Base-by-base conservation (phyloP, 192 early-diverging fungal genomes). In the Backusella luteola region DNA sequence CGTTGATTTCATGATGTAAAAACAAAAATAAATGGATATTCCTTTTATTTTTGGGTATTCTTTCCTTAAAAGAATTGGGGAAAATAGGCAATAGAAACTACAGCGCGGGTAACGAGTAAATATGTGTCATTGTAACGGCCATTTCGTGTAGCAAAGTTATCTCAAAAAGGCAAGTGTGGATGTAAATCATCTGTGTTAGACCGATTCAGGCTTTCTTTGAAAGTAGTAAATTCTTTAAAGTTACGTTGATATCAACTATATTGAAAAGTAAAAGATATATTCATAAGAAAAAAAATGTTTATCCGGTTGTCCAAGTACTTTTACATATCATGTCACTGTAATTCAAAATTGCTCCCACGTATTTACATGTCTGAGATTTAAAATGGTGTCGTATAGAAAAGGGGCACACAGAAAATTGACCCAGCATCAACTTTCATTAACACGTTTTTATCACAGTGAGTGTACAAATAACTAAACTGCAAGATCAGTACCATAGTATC, bases 121-220 rank as follows among this genome's bases (percentile, higher is more conserved):
- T 63, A 63, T 63, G 56, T 63, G 26, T 63, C 56, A 63, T 63
- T 63, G 56, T 63, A 63, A 63, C 56, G n/a, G 56, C 23, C 56
- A 63, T 11, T 56, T 63, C 11, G 56, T 3, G 56, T 63, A 63
- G 56, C 56, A 63, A 14, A 15, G 56, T 29, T 29, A 29, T 63
- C 23, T 29, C 14, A 63, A 63, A 63, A 29, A 63, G 56, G 56
- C 56, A 63, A 63, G 56, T 63, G 12, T 63, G 21, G 56, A 63
- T 63, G 56, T 63, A 63, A 63, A 63, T 63, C 56, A 63, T 63
- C 56, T 63, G 56, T 12, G 53, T 29, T 59, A 9, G 9, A 2
- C 3, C 26, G 53, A 63, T 29, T 63, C 23, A 63, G 26, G 12
- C 23, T 26, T 63, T 63, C 26, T 26, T 63, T 63, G 12, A 63